These are phyloP conservation scores for Saccharomyces eubayanus DNA, from an alignment of 805 yeast genomes.

Conservation along the genomic window DNA sequence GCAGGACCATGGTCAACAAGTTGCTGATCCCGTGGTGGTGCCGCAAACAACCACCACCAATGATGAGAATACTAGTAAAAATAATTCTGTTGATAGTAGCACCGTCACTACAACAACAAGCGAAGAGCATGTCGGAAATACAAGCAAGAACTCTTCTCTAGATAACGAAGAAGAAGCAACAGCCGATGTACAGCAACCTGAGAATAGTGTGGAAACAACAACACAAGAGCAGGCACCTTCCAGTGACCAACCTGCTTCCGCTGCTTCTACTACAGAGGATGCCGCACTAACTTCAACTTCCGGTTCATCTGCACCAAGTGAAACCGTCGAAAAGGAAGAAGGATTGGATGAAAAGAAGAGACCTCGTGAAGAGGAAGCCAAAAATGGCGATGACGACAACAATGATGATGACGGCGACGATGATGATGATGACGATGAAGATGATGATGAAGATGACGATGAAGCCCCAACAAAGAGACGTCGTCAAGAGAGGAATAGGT, in stretches of 20 bases:
- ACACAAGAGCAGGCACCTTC: not conserved
- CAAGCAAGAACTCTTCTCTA: not conserved
- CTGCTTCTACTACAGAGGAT: not conserved
- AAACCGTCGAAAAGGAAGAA: slow-evolving; percentile 1
- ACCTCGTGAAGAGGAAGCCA: slow-evolving; percentile 30
- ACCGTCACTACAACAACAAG: not conserved
- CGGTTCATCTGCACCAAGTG: not conserved
- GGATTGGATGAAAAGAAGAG: slow-evolving; percentile 6
- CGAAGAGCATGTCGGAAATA: not conserved
- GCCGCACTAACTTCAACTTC: not conserved
- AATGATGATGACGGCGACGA: slow-evolving; percentile 39
- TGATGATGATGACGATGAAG: slow-evolving; percentile 47
- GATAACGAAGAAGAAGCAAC: not conserved
- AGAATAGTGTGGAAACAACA: not conserved
- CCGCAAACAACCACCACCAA: not conserved
- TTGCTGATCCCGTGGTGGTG: not conserved
- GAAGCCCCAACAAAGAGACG: slow-evolving; percentile 39
- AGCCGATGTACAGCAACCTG: not conserved
- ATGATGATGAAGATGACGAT: slow-evolving; percentile 50
- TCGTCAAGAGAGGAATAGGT: slow-evolving; percentile 61
- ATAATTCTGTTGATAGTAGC: not conserved
- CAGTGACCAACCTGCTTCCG: not conserved
- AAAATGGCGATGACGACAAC: slow-evolving; percentile 37
- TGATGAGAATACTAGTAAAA: not conserved
- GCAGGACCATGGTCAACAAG: not conserved